Base-by-base conservation (phyloP, 140 eudicot species). In the Flaveria floridana region DNA sequence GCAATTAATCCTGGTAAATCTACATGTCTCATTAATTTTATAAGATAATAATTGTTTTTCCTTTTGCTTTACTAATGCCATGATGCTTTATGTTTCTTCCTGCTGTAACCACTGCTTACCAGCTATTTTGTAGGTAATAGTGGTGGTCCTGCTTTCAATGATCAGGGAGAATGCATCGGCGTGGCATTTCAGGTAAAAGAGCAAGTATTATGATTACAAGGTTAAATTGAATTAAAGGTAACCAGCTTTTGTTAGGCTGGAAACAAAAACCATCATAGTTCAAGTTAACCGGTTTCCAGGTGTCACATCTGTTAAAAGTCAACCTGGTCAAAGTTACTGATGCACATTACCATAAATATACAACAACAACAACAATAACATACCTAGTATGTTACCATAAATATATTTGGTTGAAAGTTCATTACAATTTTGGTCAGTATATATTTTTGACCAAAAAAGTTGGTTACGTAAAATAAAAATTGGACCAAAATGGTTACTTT, bases 121-220 rank as follows among this genome's bases (percentile, higher is more conserved):
- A 81, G 71, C 75, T 57, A 72, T 71, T 77, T 79, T 87, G 73
- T 82, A 93, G 98, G 98, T 78, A 93, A 93, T 84, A 93, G 98
- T 65, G 98, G 98, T 41, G 98, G 98, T 28, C 98, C 98, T 82
- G 98, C 98, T 59, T 93, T 93, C 83, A 93, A 93, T 46, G 97
- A 85, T 78, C 87, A 84, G 78, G 98, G 98, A 76, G 96, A 93
- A 65, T 93, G 98, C 87, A 88, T 93, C 14, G 98, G 98, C 5
- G 97, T 93, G 69, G 98, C 98, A 48, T 93, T 93, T 86, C 98
- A 93, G 97, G 97, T 93, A 86, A 68, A 73, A 64, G 39, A 3
- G 55, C 1, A 48, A 53, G 23, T 53, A 19, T 53, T 51, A 61
- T 61, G 18, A 23, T 25, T 62, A 26, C 3, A 62, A 62, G 42